Evolutionary conservation across 1,284 basidiomycete species (phyloP).

Genomic region (Pseudozyma thailandica): DNA sequence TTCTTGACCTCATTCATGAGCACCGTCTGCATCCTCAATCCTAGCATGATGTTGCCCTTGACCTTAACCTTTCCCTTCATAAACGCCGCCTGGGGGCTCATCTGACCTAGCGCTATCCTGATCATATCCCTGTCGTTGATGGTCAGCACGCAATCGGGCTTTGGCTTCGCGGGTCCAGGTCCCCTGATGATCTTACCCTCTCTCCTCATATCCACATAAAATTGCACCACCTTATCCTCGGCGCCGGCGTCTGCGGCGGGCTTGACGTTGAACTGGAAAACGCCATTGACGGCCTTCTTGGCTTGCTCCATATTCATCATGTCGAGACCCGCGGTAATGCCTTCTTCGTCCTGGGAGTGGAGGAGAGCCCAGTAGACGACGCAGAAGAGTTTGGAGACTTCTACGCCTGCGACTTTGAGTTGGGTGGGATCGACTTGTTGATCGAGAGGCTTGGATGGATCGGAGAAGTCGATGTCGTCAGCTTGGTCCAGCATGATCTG

Average conservation of each 20-base stretch:
- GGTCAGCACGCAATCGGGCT: slow-evolving; percentile 53
- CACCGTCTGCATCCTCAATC: slow-evolving; percentile 54
- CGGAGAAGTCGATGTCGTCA: slow-evolving; percentile 53
- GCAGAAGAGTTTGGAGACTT: slow-evolving; percentile 42
- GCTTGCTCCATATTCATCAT: slow-evolving; percentile 56
- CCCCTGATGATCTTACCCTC: slow-evolving; percentile 45
- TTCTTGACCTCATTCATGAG: slow-evolving; percentile 56
- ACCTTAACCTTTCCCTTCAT: slow-evolving; percentile 59
- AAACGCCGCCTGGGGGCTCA: slow-evolving; percentile 55
- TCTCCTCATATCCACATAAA: slow-evolving; percentile 57
- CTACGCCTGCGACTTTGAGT: slow-evolving; percentile 47
- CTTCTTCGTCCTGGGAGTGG: slow-evolving; percentile 43
- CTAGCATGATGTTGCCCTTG: slow-evolving; percentile 60
- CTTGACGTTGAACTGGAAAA: slow-evolving; percentile 54
- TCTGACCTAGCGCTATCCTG: slow-evolving; percentile 47
- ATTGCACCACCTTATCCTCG: slow-evolving; percentile 32
- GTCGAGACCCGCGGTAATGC: slow-evolving; percentile 49
- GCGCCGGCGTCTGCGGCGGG: slow-evolving; percentile 21
- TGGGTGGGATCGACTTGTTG: slow-evolving; percentile 31
- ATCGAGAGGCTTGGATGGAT: slow-evolving; percentile 16
- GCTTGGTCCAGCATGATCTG: slow-evolving; percentile 55
- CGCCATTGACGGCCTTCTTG: slow-evolving; percentile 55
- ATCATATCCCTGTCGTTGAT: slow-evolving; percentile 61
- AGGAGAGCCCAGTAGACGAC: slow-evolving; percentile 53
- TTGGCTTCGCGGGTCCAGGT: slow-evolving; percentile 46